Percentiles rank a stretch among this genome's conserved stretches.
These are phyloP conservation scores for Neurospora sublineolata DNA, from an alignment of 495 filamentous ascomycete species.

Conservation along the genomic window DNA sequence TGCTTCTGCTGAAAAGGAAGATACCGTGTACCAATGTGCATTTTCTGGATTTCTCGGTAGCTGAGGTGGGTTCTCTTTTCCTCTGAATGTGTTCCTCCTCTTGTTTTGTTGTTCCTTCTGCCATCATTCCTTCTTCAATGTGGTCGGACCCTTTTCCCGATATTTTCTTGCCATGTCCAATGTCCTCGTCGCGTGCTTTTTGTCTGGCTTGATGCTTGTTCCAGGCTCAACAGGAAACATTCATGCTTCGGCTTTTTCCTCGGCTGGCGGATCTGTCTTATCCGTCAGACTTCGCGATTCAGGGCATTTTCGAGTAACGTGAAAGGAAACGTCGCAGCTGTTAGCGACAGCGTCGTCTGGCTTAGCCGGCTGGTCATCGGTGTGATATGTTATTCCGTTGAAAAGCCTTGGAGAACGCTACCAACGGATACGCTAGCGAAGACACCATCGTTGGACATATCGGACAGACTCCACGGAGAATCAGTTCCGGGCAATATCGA, in stretches of 20 bases:
- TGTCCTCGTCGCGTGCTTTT: background rate
- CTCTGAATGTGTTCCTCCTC: background rate
- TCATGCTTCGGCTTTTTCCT: background rate
- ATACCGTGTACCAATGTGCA: background rate
- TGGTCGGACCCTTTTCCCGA: background rate
- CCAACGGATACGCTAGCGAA: background rate
- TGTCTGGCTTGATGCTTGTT: background rate
- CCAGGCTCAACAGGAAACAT: background rate
- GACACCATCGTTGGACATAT: background rate
- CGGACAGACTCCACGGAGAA: background rate
- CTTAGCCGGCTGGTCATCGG: background rate
- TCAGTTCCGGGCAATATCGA: background rate
- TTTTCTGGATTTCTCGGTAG: too few species aligned
- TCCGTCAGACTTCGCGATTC: background rate
- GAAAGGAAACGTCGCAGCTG: background rate
- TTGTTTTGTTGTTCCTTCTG: background rate
- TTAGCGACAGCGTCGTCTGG: background rate
- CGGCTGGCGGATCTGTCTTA: background rate
- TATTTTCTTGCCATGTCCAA: too few species aligned
- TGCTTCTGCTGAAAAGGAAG: background rate
- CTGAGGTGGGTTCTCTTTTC: background rate
- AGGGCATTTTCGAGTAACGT: background rate
- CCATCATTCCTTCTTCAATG: background rate
- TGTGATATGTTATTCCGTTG: background rate
- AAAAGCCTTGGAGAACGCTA: background rate